Conservation (phyloP, 805 yeast genomes). For the Candida sithepensis region DNA sequence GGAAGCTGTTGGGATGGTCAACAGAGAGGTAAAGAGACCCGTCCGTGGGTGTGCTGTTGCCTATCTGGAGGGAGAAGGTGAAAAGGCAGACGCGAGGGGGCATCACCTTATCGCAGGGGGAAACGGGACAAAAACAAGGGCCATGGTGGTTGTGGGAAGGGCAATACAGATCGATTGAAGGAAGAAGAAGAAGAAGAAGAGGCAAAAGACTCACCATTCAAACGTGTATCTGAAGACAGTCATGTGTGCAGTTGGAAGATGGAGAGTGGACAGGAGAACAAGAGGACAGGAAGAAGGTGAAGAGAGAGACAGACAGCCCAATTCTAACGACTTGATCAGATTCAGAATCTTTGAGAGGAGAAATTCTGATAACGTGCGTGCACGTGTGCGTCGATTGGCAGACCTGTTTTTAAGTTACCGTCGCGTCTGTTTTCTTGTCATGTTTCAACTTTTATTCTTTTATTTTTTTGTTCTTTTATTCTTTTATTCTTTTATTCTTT, state of each 20-base stretch:
- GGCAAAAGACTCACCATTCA: slow-evolving; percentile 19
- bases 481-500: not conserved
- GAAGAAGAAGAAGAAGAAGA: not conserved
- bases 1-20: too few species aligned
- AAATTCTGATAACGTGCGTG: not conserved
- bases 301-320: not conserved
- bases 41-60: too few species aligned
- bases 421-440: not conserved
- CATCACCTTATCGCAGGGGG: not conserved
- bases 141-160: too few species aligned
- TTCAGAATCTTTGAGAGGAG: too few species aligned
- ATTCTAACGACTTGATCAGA: too few species aligned
- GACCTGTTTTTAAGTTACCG: not conserved
- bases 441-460: too few species aligned
- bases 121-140: not conserved
- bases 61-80: too few species aligned
- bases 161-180: too few species aligned
- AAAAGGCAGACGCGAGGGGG: too few species aligned
- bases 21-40: too few species aligned
- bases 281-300: not conserved
- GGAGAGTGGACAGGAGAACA: not conserved
- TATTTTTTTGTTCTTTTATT: too few species aligned
- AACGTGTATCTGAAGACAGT: slow-evolving; percentile 19
- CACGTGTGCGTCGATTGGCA: not conserved
- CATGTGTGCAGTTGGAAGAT: slow-evolving; percentile 4